Evolutionary conservation across 2,329 filamentous ascomycete species (phyloP), one percentile per base, ranked within the genome.

Genomic region (Aspergillus sp.): DNA sequence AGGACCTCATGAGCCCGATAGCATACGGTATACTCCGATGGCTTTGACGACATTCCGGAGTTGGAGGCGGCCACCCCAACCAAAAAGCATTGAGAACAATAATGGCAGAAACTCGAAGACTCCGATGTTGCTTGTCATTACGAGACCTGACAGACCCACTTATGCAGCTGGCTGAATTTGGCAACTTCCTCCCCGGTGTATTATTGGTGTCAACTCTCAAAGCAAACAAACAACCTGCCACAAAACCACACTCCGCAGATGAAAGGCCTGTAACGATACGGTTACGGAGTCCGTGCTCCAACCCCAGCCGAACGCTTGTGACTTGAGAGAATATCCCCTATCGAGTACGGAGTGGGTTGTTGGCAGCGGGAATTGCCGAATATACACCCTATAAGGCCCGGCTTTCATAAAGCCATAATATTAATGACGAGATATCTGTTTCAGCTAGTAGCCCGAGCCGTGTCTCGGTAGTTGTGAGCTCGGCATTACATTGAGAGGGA

Each of bases 341-440:
- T n/a, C 12, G 34, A 37, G 13, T n/a, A 37, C 34, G 27, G 9
- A 37, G 15, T 37, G 12, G 13, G 15, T 37, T 37, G 34, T 37
- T 53, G 41, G 42, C 41, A 40, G 51, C 51, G 51, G 51, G 27
- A 46, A 46, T 46, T 53, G 51, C 51, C 51, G 41, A 53, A 53
- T 20, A 24, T 24, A 24, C 24, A 46, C 41, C 20, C 46, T 39
- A 33, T 27, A 46, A 11, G 42, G 33, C 19, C 51, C 13, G 22
- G 22, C n/a, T 48, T 17, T 48, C 27, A 20, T 17, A 37, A 17
- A 33, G 4, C 19, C n/a, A 42, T 30, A 42, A 20, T 19, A 8
- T 30, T 30, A 9, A 30, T 30, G 6, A 30, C 19, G 48, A 51
- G 48, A 7, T 41, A 44, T 44, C 19, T 30, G 48, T 51, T 50